Conservation (phyloP, 176 grass and related monocot species). For the Oropetium thomaeum region DNA sequence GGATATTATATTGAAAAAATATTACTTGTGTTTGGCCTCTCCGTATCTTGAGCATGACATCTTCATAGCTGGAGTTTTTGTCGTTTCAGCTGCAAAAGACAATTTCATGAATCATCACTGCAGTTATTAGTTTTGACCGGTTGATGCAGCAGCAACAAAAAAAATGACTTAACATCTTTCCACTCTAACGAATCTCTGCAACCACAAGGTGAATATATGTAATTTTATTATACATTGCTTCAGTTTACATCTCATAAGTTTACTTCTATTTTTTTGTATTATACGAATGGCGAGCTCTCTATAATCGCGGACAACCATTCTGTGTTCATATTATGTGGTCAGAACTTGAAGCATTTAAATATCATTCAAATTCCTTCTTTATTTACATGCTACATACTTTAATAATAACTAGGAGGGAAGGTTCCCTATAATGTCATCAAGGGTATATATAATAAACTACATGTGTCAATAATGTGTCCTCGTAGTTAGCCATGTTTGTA, state of each 20-base stretch:
- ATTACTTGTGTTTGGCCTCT: too few relatives aligned
- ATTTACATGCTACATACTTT: neutral
- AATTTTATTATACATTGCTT: neutral
- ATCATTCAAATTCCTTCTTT: neutral
- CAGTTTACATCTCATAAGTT: too few relatives aligned
- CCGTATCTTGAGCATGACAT: neutral
- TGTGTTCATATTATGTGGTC: neutral
- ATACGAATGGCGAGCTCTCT: too few relatives aligned
- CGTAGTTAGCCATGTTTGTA: neutral
- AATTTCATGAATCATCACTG: neutral
- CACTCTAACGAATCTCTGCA: neutral
- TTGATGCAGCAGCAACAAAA: too few relatives aligned
- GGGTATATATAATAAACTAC: neutral
- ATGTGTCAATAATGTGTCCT: neutral
- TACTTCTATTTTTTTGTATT: neutral
- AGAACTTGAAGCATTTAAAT: constrained; percentile 8
- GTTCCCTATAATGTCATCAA: neutral
- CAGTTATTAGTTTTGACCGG: too few relatives aligned
- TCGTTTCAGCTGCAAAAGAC: neutral
- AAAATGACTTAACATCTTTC: neutral
- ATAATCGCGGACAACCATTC: neutral
- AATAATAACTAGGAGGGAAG: too few relatives aligned
- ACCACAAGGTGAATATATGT: neutral
- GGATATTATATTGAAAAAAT: neutral
- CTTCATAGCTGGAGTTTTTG: neutral